These are phyloP conservation scores for Salvia miltiorrhiza DNA, from an alignment of 257 asterid genomes.

Conservation along the genomic window DNA sequence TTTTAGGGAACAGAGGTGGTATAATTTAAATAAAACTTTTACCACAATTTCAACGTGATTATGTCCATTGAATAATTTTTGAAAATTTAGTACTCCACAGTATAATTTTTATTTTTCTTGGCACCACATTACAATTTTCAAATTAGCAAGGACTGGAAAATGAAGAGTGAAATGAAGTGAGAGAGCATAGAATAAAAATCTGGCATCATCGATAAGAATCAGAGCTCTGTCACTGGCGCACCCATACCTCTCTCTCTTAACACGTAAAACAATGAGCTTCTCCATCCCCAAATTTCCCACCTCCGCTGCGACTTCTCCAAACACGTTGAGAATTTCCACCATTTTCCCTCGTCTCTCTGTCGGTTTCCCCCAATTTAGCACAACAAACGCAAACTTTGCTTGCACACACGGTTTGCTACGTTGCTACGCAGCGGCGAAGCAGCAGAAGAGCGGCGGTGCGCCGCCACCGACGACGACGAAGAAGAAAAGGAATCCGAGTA, in stretches of 20 bases:
- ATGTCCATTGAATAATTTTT: too few species aligned
- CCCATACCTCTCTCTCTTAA: slow-evolving; percentile 10
- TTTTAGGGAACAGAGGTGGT: too few species aligned
- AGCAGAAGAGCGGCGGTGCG: slow-evolving; percentile 39
- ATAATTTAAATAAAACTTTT: too few species aligned
- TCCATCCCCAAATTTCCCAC: slow-evolving; percentile 33
- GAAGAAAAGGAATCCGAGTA: slow-evolving; percentile 41
- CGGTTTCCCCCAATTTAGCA: slow-evolving; percentile 19
- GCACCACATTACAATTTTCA: background rate
- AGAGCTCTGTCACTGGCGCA: background rate
- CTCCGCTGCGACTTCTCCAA: slow-evolving; percentile 27
- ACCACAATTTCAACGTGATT: too few species aligned
- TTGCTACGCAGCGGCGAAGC: slow-evolving; percentile 55
- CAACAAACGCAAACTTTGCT: slow-evolving; percentile 21
- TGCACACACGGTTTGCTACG: slow-evolving; percentile 22
- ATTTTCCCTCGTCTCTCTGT: slow-evolving; percentile 8
- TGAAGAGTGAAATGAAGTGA: background rate
- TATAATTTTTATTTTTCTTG: background rate
- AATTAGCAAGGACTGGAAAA: background rate
- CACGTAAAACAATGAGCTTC: slow-evolving; percentile 37
- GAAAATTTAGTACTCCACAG: too few species aligned
- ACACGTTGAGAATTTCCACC: slow-evolving; percentile 7
- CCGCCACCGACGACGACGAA: slow-evolving; percentile 29
- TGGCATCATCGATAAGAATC: slow-evolving; percentile 23
- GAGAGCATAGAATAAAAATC: slow-evolving; percentile 9